These are phyloP conservation scores for Panellus pusillus DNA, from an alignment of 768 basidiomycete species.

Conservation along the genomic window DNA sequence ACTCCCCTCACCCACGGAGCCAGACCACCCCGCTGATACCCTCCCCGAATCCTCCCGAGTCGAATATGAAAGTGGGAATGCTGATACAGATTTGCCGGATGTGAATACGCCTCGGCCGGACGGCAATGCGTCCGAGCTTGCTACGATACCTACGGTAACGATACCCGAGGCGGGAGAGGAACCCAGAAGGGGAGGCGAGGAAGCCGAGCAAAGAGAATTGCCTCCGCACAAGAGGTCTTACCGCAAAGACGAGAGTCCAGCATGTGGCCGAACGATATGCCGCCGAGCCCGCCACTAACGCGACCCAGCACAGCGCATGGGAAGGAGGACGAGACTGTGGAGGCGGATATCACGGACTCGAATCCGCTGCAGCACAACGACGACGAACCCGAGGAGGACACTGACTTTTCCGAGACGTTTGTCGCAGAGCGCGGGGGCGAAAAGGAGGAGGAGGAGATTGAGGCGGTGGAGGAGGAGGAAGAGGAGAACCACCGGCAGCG, in stretches of 20 bases:
- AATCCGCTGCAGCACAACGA: background rate
- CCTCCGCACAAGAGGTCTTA: constrained; percentile 15
- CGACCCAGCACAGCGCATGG: constrained; percentile 24
- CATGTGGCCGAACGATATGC: constrained; percentile 25
- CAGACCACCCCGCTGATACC: too few species aligned
- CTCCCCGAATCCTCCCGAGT: too few species aligned
- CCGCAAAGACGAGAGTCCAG: constrained; percentile 19
- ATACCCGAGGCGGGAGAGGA: background rate
- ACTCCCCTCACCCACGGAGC: too few species aligned
- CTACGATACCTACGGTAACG: background rate
- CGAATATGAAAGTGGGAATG: background rate
- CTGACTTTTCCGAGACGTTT: constrained; percentile 11
- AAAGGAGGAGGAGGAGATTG: constrained; percentile 8
- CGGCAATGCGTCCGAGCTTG: background rate
- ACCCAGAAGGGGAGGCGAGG: background rate
- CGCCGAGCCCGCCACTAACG: constrained; percentile 34
- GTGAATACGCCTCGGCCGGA: background rate
- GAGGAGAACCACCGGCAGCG: constrained; percentile 1
- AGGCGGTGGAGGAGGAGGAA: constrained; percentile 7
- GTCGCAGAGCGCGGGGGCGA: background rate
- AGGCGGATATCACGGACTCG: constrained; percentile 17
- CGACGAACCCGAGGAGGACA: constrained; percentile 8
- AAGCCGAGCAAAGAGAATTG: background rate
- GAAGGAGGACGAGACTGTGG: constrained; percentile 26
- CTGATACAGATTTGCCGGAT: background rate